phyloP scores from a whole-genome alignment of 371 early-diverging fungal species.

The Syncephalis plumigaleata region DNA sequence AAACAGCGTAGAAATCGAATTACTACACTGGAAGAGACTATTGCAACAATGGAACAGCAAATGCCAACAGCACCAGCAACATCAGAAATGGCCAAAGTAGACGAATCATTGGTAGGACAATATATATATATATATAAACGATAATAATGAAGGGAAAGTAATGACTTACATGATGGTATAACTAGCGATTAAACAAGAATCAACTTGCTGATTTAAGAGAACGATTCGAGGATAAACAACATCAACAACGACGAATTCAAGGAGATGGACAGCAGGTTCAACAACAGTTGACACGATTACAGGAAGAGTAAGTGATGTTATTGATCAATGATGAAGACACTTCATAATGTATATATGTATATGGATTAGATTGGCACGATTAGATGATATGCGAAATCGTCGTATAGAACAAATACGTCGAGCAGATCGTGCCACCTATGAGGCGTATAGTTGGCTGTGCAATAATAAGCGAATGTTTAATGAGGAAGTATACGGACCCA shows the following conservation, averaged over 20 bases:
- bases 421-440: constrained; percentile 24
- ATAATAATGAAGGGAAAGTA: no score
- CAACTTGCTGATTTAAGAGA: no score
- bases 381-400: constrained; percentile 33
- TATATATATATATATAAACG: background rate
- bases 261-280: no score
- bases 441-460: constrained; percentile 43
- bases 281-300: no score
- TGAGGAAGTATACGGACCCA: constrained; percentile 55
- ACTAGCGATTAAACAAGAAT: no score
- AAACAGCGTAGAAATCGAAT: constrained; percentile 18
- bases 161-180: no score
- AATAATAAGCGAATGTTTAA: constrained; percentile 38
- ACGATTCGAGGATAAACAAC: no score
- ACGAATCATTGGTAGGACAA: constrained; percentile 21
- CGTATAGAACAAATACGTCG: constrained; percentile 22
- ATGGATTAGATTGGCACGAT: constrained; percentile 7
- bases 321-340: no score
- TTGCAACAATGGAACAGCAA: constrained; percentile 22
- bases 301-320: no score
- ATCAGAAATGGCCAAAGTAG: constrained; percentile 14
- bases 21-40: constrained; percentile 16
- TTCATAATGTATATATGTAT: no score
- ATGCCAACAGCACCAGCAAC: constrained; percentile 13
- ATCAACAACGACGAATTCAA: no score